A percentile compares a stretch with the other conserved stretches of the same genome.
Conservation (phyloP, 2,329 filamentous ascomycete genomes). For the Hirsutella rhossiliensis region DNA sequence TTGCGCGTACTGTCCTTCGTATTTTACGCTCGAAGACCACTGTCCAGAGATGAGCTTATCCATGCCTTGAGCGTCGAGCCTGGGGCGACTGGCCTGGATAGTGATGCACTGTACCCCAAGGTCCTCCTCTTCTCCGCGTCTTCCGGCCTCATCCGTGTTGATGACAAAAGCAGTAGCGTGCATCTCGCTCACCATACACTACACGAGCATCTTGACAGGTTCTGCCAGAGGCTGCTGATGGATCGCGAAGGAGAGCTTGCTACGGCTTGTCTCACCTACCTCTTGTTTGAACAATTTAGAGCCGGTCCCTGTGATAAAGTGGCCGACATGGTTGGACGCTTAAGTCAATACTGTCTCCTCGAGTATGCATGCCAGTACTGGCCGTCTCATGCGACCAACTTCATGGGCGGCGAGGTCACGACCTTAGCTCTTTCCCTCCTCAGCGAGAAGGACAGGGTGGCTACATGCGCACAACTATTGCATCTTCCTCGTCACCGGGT, state of each 20-base stretch:
- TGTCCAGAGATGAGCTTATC: slow-evolving; percentile 5
- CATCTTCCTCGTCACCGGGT: slow-evolving; percentile 3
- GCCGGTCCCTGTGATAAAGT: slow-evolving; percentile 1
- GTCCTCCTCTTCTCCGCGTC: slow-evolving; percentile 4
- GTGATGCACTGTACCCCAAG: slow-evolving; percentile 2
- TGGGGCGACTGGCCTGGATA: slow-evolving; percentile 2
- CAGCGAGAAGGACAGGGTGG: background rate
- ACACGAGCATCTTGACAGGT: slow-evolving; percentile 4
- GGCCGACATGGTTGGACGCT: slow-evolving; percentile 1
- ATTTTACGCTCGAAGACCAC: slow-evolving; percentile 5
- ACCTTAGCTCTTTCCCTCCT: background rate
- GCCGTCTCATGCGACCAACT: background rate
- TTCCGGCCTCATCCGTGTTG: slow-evolving; percentile 3
- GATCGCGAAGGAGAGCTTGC: slow-evolving; percentile 2
- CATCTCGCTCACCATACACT: slow-evolving; percentile 4
- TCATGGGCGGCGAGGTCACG: background rate
- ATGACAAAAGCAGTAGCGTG: slow-evolving; percentile 2
- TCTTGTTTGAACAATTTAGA: slow-evolving; percentile 3
- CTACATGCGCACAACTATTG: slow-evolving; percentile 3
- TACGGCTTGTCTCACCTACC: slow-evolving; percentile 4
- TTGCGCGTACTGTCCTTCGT: slow-evolving; percentile 2
- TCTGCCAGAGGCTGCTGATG: background rate
- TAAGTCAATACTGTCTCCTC: slow-evolving; percentile 3
- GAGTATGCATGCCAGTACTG: slow-evolving; percentile 4
- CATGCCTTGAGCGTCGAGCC: slow-evolving; percentile 5